These are phyloP conservation scores for Penicillium sp. DNA, from an alignment of 2,329 filamentous ascomycete genomes.

Conservation along the genomic window DNA sequence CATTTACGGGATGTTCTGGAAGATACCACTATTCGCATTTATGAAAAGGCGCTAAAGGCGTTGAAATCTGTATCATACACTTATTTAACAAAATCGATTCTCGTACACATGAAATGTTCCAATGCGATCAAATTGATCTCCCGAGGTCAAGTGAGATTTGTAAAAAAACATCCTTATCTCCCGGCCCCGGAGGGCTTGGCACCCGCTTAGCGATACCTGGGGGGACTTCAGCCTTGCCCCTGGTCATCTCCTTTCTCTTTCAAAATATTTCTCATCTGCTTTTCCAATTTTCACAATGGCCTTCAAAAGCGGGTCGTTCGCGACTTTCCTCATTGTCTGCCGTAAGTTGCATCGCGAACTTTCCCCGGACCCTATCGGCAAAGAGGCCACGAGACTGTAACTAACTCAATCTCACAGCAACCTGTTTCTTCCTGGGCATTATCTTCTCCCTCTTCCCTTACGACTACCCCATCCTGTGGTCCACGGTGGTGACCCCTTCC, in stretches of 20 bases:
- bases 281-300: constrained; percentile 30
- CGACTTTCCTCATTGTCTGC: constrained; percentile 94
- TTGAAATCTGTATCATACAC: constrained; percentile 22
- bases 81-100: constrained; percentile 4
- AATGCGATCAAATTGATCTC: neutral
- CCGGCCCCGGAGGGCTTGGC: constrained; percentile 13
- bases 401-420: constrained; percentile 54
- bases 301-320: constrained; percentile 64
- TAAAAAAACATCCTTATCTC: neutral
- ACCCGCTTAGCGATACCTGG: constrained; percentile 18
- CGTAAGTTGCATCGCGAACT: constrained; percentile 59
- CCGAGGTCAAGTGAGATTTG: neutral
- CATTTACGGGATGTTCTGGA: constrained; percentile 31
- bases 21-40: constrained; percentile 35
- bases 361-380: constrained; percentile 5
- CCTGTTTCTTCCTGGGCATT: constrained; percentile 96
- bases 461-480: constrained; percentile 56
- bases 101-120: neutral
- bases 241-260: constrained; percentile 6
- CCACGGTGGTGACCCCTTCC: constrained; percentile 39
- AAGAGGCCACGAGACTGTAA: constrained; percentile 7
- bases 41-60: constrained; percentile 12
- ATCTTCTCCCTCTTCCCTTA: constrained; percentile 96
- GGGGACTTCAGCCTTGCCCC: constrained; percentile 4
- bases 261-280: neutral